Base-by-base conservation (phyloP, 495 filamentous ascomycete genomes). In the Daldinia concentrica region DNA sequence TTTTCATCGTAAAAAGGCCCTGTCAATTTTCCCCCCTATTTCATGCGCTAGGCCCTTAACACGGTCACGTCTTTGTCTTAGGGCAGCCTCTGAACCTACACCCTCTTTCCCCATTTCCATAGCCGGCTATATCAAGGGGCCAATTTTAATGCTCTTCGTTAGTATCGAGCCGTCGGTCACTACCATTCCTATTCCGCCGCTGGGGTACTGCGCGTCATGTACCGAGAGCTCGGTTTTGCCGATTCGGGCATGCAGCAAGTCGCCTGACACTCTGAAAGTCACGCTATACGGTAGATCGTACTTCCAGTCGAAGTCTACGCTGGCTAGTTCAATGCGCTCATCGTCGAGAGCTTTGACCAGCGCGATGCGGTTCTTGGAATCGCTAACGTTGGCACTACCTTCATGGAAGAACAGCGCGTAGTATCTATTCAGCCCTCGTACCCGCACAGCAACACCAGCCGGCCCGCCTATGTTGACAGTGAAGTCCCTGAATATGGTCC, bases 401-500 rank as follows among this genome's bases (percentile, higher is more conserved):
- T 22, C 19, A 36, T 7, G 9, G 48, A 79, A 74, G 1, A 74
- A 1, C 0, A 79, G 22, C 0, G 61, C 77, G 51, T 78, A 77
- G 27, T 69, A 79, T 52, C 76, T 30, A 36, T 74, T 77, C 50
- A 79, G 19, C 19, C 77, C 77, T 24, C 65, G 62, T 6, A 77
- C 72, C 6, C 77, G 30, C 4, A 72, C 64, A 1, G 68, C 76
- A 3, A 76, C 63, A 15, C 77, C 77, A 1, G 55, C 72, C 6
- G 66, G 70, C 7, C 43, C 55, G 26, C 72, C 70, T 2, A 71
- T 57, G 26, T 71, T 72, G n/a, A 78, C 34, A 1, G 9, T 32
- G 63, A 79, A 74, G 7, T 59, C 37, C 0, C 34, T 48, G 9
- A 75, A 58, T 14, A 43, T 37, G 12, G 58, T 62, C 1, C 37